A percentile compares a stretch with the other conserved stretches of the same genome.
Conservation (phyloP, 2,329 filamentous ascomycete species). For the Diaporthe batatas region DNA sequence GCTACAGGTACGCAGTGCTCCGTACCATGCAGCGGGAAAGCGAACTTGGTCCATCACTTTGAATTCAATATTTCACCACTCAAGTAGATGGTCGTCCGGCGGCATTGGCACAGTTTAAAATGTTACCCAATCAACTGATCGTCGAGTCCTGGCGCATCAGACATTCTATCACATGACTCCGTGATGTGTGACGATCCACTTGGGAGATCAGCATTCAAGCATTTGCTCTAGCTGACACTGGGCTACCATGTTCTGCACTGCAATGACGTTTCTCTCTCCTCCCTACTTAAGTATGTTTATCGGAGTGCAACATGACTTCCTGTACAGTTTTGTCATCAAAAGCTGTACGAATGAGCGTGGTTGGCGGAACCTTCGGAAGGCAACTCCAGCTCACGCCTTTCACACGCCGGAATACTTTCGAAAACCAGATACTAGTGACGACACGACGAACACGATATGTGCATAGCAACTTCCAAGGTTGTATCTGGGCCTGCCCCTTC, state of each 20-base stretch:
- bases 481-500: background rate
- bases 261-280: background rate
- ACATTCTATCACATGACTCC: constrained; percentile 10
- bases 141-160: background rate
- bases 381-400: no score
- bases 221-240: background rate
- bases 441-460: background rate
- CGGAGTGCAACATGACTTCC: no score
- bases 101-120: background rate
- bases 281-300: no score
- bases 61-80: background rate
- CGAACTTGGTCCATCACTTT: background rate
- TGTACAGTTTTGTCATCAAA: no score
- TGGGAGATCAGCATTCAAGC: constrained; percentile 4
- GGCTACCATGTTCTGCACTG: no score
- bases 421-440: background rate
- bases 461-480: no score
- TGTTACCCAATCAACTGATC: background rate
- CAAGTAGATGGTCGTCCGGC: background rate
- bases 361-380: background rate
- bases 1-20: no score
- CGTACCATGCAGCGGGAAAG: no score
- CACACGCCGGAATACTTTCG: background rate
- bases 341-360: background rate
- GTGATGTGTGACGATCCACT: background rate